Evolutionary conservation across 345 rosid genomes (phyloP), one percentile per base, ranked within the genome.

Genomic region (Geranium rotundifolium): DNA sequence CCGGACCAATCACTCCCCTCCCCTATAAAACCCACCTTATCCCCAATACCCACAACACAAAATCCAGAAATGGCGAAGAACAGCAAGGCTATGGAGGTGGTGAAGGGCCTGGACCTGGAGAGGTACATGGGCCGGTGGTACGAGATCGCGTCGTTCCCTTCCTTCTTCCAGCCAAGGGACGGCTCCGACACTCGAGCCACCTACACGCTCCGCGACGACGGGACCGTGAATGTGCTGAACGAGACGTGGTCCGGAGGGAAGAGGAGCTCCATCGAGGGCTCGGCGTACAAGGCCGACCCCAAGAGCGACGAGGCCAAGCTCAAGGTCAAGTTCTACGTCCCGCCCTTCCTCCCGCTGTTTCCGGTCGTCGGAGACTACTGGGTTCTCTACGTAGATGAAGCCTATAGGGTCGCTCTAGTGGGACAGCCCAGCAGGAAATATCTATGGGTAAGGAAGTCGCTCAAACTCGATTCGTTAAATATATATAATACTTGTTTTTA

Each of bases 51-150:
- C 46, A 6, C 46, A 37, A 37, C n/a, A 37, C 46, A 37, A 10
- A 37, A 37, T 10, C 46, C 46, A 37, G 3, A 37, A 37, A 37
- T 37, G 46, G 46, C 46, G 83, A 65, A 72, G 27, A 23, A 2
- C 0, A 69, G 74, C 59, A 81, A 72, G 61, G 67, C 63, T 61
- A 88, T 88, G 88, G 72, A 84, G 61, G 90, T 84, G 69, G 90
- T 85, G 65, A 82, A 65, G 52, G 76, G 71, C 0, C 68, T 88
- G 13, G 90, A 88, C 73, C 0, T 85, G 65, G 55, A 72, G 58
- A 79, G 85, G 39, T 88, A 84, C 79, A 84, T 81, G 89, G 96
- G 91, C 6, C 81, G 90, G 49, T 85, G 91, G 91, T 82, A 88
- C 71, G 96, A 88, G 70, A 82, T 88, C 58, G 96, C 91, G 3